phyloP scores from a whole-genome alignment of 495 filamentous ascomycete species.

The Penicillium bovifimosum region DNA sequence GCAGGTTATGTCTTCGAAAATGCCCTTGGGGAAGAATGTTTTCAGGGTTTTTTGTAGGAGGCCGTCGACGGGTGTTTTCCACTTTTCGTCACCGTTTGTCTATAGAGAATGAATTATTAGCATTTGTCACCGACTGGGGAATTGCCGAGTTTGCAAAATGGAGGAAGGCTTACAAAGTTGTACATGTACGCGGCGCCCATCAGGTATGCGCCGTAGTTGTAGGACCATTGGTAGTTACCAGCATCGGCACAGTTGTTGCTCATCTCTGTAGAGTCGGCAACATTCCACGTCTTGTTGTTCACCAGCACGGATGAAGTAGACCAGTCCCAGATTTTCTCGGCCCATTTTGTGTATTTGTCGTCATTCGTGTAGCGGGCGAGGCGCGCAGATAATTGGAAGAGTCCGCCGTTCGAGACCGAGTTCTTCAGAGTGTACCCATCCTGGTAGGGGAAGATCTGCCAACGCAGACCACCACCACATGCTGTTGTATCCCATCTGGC shows the following conservation, averaged over 20 bases:
- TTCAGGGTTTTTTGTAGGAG: slow-evolving; percentile 41
- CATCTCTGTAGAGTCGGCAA: slow-evolving; percentile 59
- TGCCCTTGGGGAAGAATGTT: slow-evolving; percentile 45
- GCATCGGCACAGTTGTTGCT: slow-evolving; percentile 46
- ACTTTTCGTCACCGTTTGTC: slow-evolving; percentile 23
- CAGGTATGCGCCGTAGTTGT: slow-evolving; percentile 64
- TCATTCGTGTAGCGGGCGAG: slow-evolving; percentile 62
- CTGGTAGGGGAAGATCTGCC: slow-evolving; percentile 51
- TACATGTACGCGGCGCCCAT: slow-evolving; percentile 67
- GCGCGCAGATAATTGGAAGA: slow-evolving; percentile 67
- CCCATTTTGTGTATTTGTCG: slow-evolving; percentile 60
- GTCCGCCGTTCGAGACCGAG: slow-evolving; percentile 61
- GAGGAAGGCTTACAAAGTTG: slow-evolving; percentile 43
- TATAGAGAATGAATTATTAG: not conserved
- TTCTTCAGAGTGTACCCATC: slow-evolving; percentile 60
- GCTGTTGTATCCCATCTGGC: slow-evolving; percentile 43
- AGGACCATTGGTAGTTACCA: slow-evolving; percentile 60
- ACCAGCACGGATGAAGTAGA: slow-evolving; percentile 45
- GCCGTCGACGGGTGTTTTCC: slow-evolving; percentile 47
- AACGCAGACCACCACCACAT: slow-evolving; percentile 50
- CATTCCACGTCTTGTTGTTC: slow-evolving; percentile 35
- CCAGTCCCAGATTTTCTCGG: slow-evolving; percentile 63
- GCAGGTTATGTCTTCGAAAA: slow-evolving; percentile 59
- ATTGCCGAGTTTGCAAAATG: not conserved
- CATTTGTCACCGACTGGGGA: not conserved